These are phyloP conservation scores for Trichoderma simmonsii DNA, from an alignment of 2,329 filamentous ascomycete species.

Conservation along the genomic window DNA sequence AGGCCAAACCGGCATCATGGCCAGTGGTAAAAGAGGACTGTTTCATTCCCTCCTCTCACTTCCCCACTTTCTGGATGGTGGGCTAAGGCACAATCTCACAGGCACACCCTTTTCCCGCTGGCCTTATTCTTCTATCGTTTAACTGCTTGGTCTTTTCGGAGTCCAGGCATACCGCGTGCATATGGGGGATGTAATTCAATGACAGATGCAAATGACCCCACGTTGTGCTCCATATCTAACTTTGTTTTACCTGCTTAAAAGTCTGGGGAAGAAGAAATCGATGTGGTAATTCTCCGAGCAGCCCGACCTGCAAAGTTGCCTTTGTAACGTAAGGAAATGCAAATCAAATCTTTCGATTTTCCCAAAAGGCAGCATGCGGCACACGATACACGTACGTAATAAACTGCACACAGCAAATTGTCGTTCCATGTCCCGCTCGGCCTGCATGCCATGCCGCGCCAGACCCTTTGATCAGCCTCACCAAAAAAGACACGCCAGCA, in stretches of 20 bases:
- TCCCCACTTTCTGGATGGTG: not conserved
- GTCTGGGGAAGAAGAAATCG: constrained; percentile 10
- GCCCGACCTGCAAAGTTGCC: not conserved
- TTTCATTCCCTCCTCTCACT: not conserved
- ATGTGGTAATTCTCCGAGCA: constrained; percentile 15
- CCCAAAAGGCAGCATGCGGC: not conserved
- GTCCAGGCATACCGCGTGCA: not conserved
- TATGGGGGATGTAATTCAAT: not conserved
- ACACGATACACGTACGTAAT: not conserved
- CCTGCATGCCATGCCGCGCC: not conserved
- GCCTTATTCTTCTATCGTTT: not conserved
- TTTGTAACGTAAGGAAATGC: not conserved
- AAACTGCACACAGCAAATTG: not conserved
- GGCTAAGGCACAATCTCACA: not conserved
- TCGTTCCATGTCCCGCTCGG: not conserved
- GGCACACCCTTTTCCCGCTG: not conserved
- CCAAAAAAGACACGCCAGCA: not conserved
- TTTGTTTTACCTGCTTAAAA: not conserved
- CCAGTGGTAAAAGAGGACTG: not conserved
- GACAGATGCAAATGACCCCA: constrained; percentile 12
- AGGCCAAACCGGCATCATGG: not conserved
- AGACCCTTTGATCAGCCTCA: not conserved
- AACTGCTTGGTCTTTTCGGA: not conserved
- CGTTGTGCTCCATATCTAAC: constrained; percentile 13
- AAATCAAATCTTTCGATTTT: not conserved